These are phyloP conservation scores for Fusarium aywerte DNA, from an alignment of 2,329 filamentous ascomycete genomes.

Conservation along the genomic window DNA sequence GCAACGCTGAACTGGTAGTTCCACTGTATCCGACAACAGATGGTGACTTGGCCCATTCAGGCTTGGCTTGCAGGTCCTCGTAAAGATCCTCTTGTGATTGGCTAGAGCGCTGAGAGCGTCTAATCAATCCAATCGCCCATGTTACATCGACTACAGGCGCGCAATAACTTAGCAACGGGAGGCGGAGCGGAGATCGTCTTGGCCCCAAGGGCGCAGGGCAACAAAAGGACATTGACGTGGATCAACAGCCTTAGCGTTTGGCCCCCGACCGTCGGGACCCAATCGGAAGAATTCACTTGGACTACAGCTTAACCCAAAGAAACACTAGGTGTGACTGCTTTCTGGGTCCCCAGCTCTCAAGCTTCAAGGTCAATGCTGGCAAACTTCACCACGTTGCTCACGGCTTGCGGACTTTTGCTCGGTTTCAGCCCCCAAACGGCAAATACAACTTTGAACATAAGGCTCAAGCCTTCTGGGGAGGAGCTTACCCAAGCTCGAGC, in stretches of 20 bases:
- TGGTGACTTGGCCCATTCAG: conserved; percentile 25
- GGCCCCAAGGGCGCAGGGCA: conserved; percentile 34
- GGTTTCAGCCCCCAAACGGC: conserved; percentile 17
- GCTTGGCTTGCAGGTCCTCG: conserved; percentile 33
- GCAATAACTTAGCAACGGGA: conserved; percentile 28
- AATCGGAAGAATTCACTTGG: conserved; percentile 48
- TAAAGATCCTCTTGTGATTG: conserved; percentile 18
- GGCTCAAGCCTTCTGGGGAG: conserved; percentile 11
- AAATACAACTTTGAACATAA: conserved; percentile 3
- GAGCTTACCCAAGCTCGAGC: conserved; percentile 2
- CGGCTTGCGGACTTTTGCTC: conserved; percentile 28
- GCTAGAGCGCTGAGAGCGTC: conserved; percentile 42
- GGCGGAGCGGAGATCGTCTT: conserved; percentile 27
- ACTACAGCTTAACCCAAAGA: conserved; percentile 37
- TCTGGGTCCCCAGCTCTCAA: conserved; percentile 17
- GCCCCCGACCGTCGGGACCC: conserved; percentile 37
- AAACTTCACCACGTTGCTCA: conserved; percentile 34
- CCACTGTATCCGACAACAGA: conserved; percentile 20
- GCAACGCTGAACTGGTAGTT: conserved; percentile 15
- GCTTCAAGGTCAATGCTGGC: conserved; percentile 40
- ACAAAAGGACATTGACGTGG: conserved; percentile 50
- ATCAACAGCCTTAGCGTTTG: conserved; percentile 46
- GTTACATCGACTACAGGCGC: conserved; percentile 36
- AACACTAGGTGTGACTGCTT: conserved; percentile 21
- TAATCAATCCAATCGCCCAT: conserved; percentile 48